These are phyloP conservation scores for Blastobotrys serpentis DNA, from an alignment of 1,139 yeast species.

Conservation along the genomic window DNA sequence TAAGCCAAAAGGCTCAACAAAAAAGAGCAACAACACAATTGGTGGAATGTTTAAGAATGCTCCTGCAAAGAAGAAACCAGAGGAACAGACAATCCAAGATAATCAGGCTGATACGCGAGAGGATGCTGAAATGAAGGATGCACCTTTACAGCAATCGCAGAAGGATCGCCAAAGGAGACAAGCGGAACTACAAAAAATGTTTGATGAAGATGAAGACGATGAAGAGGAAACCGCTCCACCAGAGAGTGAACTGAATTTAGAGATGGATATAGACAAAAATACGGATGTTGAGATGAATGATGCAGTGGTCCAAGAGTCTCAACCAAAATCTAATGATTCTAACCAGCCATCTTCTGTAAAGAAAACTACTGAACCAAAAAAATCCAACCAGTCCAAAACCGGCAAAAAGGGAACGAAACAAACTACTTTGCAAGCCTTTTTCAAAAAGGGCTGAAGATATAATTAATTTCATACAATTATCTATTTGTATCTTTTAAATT, in stretches of 20 bases:
- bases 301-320: too few relatives aligned
- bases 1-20: conserved; percentile 14
- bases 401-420: conserved; percentile 7
- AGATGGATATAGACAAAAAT: neutral
- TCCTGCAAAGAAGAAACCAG: conserved; percentile 7
- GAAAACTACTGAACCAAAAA: neutral
- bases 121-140: conserved; percentile 13
- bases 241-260: neutral
- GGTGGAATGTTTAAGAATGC: conserved; percentile 13
- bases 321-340: too few relatives aligned
- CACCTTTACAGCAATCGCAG: too few relatives aligned
- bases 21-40: conserved; percentile 1
- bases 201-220: too few relatives aligned
- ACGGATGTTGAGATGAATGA: too few relatives aligned
- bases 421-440: conserved; percentile 11
- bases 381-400: neutral
- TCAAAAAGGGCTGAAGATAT: conserved; percentile 6
- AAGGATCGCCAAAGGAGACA: too few relatives aligned
- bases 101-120: conserved; percentile 22
- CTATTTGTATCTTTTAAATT: too few relatives aligned
- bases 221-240: conserved; percentile 11
- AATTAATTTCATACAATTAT: neutral
- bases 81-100: conserved; percentile 18
- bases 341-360: neutral
- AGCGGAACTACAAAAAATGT: too few relatives aligned